Percentiles rank a stretch among this genome's conserved stretches.
Conservation (phyloP, 2,329 filamentous ascomycete genomes). For the Curvularia verruculosa region DNA sequence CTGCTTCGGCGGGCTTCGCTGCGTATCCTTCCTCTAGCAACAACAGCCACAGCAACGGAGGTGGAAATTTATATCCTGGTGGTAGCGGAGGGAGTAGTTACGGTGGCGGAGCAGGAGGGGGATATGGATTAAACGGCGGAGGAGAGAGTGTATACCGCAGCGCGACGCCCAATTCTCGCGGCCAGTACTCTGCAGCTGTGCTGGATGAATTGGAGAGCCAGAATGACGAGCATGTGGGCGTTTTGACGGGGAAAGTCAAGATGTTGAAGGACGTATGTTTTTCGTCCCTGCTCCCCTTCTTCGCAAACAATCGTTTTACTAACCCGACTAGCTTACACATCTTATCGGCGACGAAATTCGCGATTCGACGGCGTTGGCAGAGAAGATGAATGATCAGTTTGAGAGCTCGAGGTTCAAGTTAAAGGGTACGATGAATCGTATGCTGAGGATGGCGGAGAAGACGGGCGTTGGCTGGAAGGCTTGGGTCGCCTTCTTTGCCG, state of each 20-base stretch:
- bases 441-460: slow-evolving; percentile 92
- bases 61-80: slow-evolving; percentile 21
- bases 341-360: slow-evolving; percentile 96
- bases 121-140: background rate
- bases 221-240: slow-evolving; percentile 87
- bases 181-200: slow-evolving; percentile 91
- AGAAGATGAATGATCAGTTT: slow-evolving; percentile 96
- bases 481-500: slow-evolving; percentile 88
- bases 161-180: slow-evolving; percentile 64
- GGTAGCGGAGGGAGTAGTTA: slow-evolving; percentile 1
- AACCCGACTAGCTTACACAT: slow-evolving; percentile 68
- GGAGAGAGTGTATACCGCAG: slow-evolving; percentile 34
- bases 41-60: slow-evolving; percentile 1
- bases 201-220: slow-evolving; percentile 94
- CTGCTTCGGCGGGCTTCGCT: slow-evolving; percentile 30
- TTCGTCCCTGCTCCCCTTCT: background rate
- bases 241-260: slow-evolving; percentile 88
- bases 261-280: slow-evolving; percentile 82
- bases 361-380: slow-evolving; percentile 82
- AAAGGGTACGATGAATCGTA: slow-evolving; percentile 92
- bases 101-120: background rate
- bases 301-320: background rate
- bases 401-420: slow-evolving; percentile 82
- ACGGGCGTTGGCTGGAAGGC: slow-evolving; percentile 96
- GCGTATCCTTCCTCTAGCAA: slow-evolving; percentile 42